A percentile compares a stretch with the other conserved stretches of the same genome.
These are phyloP conservation scores for Starmerella potacharoeniae DNA, from an alignment of 805 yeast genomes.

Conservation along the genomic window DNA sequence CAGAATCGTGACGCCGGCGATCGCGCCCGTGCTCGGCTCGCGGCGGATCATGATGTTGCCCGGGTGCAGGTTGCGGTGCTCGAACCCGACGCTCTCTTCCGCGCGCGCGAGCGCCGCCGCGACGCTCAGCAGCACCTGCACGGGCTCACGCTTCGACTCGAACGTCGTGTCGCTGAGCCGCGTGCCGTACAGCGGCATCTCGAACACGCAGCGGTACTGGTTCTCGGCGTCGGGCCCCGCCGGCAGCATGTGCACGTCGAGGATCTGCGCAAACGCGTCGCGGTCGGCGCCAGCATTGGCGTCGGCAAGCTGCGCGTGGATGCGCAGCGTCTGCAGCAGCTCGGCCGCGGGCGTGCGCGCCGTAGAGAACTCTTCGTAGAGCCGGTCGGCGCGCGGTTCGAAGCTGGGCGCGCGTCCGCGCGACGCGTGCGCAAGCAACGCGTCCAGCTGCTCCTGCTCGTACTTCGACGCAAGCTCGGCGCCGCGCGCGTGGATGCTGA, in stretches of 20 bases:
- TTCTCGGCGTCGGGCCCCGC: constrained; percentile 24
- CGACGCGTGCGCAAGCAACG: constrained; percentile 24
- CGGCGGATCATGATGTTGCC: constrained; percentile 45
- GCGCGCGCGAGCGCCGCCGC: constrained; percentile 40
- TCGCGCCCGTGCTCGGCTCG: constrained; percentile 17
- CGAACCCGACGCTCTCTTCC: constrained; percentile 45
- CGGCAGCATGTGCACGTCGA: constrained; percentile 35
- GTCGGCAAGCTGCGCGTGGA: constrained; percentile 30
- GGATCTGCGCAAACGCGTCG: constrained; percentile 32
- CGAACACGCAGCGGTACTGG: constrained; percentile 27
- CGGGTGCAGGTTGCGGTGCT: constrained; percentile 62
- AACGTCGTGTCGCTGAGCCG: constrained; percentile 38
- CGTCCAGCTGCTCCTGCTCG: constrained; percentile 26
- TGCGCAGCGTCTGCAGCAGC: constrained; percentile 39
- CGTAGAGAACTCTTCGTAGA: constrained; percentile 35
- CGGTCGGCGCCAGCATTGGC: constrained; percentile 24
- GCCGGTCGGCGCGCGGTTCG: constrained; percentile 32
- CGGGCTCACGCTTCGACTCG: constrained; percentile 30
- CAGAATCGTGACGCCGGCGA: constrained; percentile 47
- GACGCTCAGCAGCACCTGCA: constrained; percentile 43
- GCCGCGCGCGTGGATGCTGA: constrained; percentile 30
- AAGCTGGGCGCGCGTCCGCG: background rate
- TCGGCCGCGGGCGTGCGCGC: constrained; percentile 34
- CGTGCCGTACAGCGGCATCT: constrained; percentile 30
- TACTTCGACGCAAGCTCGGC: constrained; percentile 22